Percentiles rank a stretch among this genome's conserved stretches.
Conservation (phyloP, 306 rosid genomes). For the Chamaecrista fasciculata region DNA sequence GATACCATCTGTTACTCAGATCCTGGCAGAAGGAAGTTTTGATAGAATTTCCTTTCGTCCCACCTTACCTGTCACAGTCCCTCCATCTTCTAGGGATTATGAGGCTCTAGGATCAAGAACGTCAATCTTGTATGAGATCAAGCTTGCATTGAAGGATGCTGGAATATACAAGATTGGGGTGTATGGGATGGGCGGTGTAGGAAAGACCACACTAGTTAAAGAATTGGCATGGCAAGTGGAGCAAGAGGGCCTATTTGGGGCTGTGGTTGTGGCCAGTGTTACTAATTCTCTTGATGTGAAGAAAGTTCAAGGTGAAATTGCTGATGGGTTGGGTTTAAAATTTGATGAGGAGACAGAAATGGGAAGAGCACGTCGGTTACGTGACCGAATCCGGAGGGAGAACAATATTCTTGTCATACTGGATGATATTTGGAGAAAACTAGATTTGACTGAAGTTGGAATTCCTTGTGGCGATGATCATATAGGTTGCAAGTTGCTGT, state of each 20-base stretch:
- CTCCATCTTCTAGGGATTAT: not conserved
- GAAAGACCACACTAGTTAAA: not conserved
- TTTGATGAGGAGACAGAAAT: not conserved
- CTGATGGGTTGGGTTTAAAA: not conserved
- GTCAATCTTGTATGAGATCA: not conserved
- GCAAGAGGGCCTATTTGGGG: not conserved
- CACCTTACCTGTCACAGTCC: not conserved
- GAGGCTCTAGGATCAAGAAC: not conserved
- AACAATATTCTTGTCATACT: not conserved
- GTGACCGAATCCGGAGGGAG: not conserved
- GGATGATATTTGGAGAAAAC: conserved; percentile 25
- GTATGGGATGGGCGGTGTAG: not conserved
- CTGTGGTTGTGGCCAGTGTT: not conserved
- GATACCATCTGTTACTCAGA: not conserved
- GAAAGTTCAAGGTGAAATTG: not conserved
- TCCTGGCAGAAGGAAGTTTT: not conserved
- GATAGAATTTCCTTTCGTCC: not conserved
- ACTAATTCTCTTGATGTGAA: not conserved
- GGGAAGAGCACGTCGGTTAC: not conserved
- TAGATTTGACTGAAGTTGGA: conserved; percentile 3
- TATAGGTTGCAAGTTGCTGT: conserved; percentile 23
- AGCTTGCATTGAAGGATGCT: not conserved
- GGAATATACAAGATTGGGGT: not conserved
- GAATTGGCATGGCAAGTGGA: not conserved
- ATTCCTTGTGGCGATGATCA: not conserved